These are phyloP conservation scores for Boletales sp. DNA, from an alignment of 768 basidiomycete species.

Conservation along the genomic window DNA sequence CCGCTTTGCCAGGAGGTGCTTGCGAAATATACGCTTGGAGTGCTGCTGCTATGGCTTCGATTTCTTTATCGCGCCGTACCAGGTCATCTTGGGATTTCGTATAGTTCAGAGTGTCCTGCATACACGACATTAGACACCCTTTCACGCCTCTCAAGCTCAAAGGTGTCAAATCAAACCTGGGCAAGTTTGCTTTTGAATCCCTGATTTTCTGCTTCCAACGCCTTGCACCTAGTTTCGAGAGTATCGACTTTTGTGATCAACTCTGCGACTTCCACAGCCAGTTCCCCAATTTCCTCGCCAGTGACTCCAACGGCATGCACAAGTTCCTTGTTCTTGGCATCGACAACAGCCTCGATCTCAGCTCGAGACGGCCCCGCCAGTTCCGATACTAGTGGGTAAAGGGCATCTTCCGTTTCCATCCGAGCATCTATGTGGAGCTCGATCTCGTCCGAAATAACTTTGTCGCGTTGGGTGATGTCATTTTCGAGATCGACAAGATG, in stretches of 20 bases:
- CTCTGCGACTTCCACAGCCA: conserved; percentile 31
- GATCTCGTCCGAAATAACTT: conserved; percentile 26
- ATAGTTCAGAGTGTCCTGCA: conserved; percentile 13
- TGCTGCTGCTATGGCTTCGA: conserved; percentile 29
- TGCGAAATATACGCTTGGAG: conserved; percentile 32
- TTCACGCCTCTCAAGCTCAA: not conserved
- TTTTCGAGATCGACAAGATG: conserved; percentile 35
- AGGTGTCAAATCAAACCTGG: conserved; percentile 22
- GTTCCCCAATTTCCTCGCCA: conserved; percentile 29
- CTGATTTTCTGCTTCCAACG: conserved; percentile 27
- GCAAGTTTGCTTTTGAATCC: conserved; percentile 21
- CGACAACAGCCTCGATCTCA: conserved; percentile 26
- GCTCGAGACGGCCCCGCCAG: conserved; percentile 12
- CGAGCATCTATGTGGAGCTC: conserved; percentile 28
- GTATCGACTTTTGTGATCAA: conserved; percentile 27
- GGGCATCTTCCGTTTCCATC: conserved; percentile 23
- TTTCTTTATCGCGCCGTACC: conserved; percentile 23
- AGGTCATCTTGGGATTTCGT: conserved; percentile 10
- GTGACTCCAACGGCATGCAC: conserved; percentile 11
- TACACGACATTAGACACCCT: not conserved
- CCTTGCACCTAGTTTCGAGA: conserved; percentile 18
- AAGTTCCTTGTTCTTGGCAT: conserved; percentile 21
- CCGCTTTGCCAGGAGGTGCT: conserved; percentile 9
- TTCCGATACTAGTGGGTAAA: conserved; percentile 20
- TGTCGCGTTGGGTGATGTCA: conserved; percentile 33